A percentile compares a stretch with the other conserved stretches of the same genome.
phyloP scores from a whole-genome alignment of 2,329 filamentous ascomycete species.

The Sphaerulina vaccinii region DNA sequence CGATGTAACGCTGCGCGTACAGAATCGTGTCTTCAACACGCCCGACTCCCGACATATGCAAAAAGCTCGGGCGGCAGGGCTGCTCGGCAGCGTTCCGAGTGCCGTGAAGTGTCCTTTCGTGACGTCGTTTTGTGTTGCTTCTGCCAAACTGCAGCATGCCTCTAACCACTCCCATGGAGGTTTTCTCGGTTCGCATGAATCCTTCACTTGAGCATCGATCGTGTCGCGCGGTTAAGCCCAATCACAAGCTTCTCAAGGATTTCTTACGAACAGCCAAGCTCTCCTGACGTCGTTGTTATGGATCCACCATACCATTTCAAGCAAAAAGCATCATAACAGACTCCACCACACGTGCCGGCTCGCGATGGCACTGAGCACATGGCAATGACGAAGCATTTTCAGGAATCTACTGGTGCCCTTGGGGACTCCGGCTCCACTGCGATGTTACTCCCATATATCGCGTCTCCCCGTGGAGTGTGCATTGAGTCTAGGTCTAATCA shows the following conservation, averaged over 20 bases:
- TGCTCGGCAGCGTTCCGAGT: no score
- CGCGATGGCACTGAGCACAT: background rate
- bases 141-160: background rate
- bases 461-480: conserved; percentile 9
- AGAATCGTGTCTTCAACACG: no score
- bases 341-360: background rate
- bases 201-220: background rate
- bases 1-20: no score
- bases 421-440: conserved; percentile 11
- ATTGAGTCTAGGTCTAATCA: conserved; percentile 2
- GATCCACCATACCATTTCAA: background rate
- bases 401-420: conserved; percentile 6
- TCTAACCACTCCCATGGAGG: background rate
- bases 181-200: background rate
- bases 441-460: background rate
- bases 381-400: conserved; percentile 15
- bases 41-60: no score
- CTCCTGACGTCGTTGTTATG: background rate
- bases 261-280: conserved; percentile 5
- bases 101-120: no score
- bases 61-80: no score
- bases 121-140: background rate
- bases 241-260: conserved; percentile 8
- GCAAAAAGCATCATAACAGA: background rate
- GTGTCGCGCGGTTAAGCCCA: background rate